Base-by-base conservation (phyloP, 176 grass and related monocot species). In the Zoysia pacifica region DNA sequence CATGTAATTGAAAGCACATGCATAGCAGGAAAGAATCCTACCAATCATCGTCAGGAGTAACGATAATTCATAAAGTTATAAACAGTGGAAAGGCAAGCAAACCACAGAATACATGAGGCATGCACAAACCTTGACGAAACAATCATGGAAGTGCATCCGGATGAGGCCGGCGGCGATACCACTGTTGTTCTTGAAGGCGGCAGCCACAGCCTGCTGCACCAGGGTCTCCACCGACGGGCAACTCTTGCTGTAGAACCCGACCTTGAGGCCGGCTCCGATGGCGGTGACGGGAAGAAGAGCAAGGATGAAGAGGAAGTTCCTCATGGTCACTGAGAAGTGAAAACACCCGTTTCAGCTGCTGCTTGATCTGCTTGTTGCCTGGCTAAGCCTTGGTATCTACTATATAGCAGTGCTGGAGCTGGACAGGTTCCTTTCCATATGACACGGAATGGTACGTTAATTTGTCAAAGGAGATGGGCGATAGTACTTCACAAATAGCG, bases 81-180 rank as follows among this genome's bases (percentile, higher is more conserved):
- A 11, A 38, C 39, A 59, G 15, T 28, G 66, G 20, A 82, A 39
- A 55, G 16, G 70, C 11, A 78, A 39, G 20, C 11, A 13, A 82
- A 48, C 19, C 49, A 35, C 0, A 4, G 1, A 79, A 5, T 16
- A 9, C 5, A 16, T 19, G 18, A 58, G 54, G 6, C 55, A 20
- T 5, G 2, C 35, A 42, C 69, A 18, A 80, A 89, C 87, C 52
- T 55, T 83, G 51, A 97, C 91, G 18, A 97, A 93, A 58, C 94
- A 97, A 19, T 97, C 94, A 36, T 93, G 94, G 76, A 97, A 93
- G 67, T 91, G 89, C 49, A 97, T 28, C 45, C 94, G 82, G 82
- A 97, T 88, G 65, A 97, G 85, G 1, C 91, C 91, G 38, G 84
- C 87, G 10, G 84, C 91, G 63, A 93, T 15, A 15, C 89, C 91